Base-by-base conservation (phyloP, 2,329 filamentous ascomycete genomes). In the Geosmithia morbida region DNA sequence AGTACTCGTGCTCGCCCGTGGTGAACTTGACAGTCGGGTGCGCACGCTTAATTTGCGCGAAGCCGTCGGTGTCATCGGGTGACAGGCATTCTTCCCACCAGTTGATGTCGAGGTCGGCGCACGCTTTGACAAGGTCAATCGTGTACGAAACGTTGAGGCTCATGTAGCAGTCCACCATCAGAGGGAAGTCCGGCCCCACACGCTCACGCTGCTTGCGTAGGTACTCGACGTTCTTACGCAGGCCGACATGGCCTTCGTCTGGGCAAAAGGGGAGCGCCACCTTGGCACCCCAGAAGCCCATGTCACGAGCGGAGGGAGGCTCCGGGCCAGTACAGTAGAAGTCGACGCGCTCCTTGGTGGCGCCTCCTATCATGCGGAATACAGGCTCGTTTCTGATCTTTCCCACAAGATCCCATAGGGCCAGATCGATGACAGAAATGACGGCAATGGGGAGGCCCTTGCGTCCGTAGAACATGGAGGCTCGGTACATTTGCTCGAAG, bases 101-200 rank as follows among this genome's bases (percentile, higher is more conserved):
- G 70, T 95, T 88, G 62, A 96, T 89, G 64, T 90, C 77, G 54
- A 95, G 75, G 55, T 88, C 81, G 56, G 86, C 77, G 60, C 83
- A 87, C 46, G 82, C 83, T 66, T 89, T 85, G 51, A 85, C 89
- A 20, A 96, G 74, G 65, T 95, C 84, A 55, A 96, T 94, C 3
- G 87, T 94, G 68, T 96, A 96, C 1, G 85, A 70, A 22, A 96
- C 89, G 57, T 89, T 95, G 58, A 96, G 71, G 55, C 85, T 89
- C 89, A 96, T 96, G 68, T 94, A 96, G 72, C 89, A 96, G 68
- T 96, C 89, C 5, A 96, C 89, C 72, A 94, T 89, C 54, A 96
- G 74, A 43, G 89, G 89, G 62, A 92, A 96, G 62, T 95, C 85
- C 0, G 87, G 85, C 0, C 89, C 89, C 42, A 96, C 83, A 48